phyloP scores from a whole-genome alignment of 306 rosid species.

The Pyrus communis region DNA sequence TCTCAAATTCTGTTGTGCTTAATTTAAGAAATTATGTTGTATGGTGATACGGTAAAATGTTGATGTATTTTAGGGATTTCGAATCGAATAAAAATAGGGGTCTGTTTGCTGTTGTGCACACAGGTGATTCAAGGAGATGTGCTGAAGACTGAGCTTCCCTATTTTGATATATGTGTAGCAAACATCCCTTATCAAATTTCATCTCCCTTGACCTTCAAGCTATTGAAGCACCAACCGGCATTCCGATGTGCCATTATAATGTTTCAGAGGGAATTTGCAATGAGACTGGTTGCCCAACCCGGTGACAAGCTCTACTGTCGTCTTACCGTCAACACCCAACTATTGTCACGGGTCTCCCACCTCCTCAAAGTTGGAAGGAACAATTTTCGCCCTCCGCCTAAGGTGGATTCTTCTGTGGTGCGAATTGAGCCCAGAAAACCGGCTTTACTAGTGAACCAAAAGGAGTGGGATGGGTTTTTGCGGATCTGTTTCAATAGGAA shows the following conservation, averaged over 20 bases:
- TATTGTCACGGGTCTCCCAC: conserved; percentile 71
- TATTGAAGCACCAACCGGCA: conserved; percentile 64
- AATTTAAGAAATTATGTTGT: background rate
- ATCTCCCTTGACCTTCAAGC: conserved; percentile 93
- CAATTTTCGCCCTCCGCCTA: conserved; percentile 88
- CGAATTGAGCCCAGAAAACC: conserved; percentile 86
- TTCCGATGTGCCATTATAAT: conserved; percentile 89
- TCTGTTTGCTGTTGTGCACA: background rate
- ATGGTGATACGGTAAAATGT: background rate
- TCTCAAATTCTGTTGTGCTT: background rate
- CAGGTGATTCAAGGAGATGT: conserved; percentile 89
- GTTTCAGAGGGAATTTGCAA: conserved; percentile 93
- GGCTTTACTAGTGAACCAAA: conserved; percentile 58
- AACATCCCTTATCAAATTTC: conserved; percentile 95
- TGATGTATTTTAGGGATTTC: background rate
- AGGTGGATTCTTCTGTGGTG: conserved; percentile 88
- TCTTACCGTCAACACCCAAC: conserved; percentile 79
- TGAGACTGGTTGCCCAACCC: conserved; percentile 93
- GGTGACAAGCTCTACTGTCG: conserved; percentile 92
- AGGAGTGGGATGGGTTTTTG: conserved; percentile 92
- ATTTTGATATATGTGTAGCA: conserved; percentile 87
- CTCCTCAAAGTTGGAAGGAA: conserved; percentile 91
- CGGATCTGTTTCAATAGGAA: conserved; percentile 76
- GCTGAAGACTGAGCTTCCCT: conserved; percentile 78
- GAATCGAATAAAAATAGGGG: background rate